Evolutionary conservation across 2,329 filamentous ascomycete species (phyloP), one percentile per base, ranked within the genome.

Genomic region (Ascochyta clinopodiicola): DNA sequence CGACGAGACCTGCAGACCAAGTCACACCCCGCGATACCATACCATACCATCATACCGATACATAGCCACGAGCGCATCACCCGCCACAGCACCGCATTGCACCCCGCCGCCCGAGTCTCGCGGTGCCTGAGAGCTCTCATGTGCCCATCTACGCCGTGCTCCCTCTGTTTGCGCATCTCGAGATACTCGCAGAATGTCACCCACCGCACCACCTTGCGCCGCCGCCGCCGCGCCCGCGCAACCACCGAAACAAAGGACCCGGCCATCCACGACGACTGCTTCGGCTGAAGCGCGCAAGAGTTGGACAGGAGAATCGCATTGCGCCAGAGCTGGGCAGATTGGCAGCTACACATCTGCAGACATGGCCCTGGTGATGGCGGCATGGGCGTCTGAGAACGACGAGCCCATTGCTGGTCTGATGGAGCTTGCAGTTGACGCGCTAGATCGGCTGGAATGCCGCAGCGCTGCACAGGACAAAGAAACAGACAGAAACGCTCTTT

Each of bases 91-190:
- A 27, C 40, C 32, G 35, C 52, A 25, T 13, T 31, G 22, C 22
- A 24, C 22, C 50, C 50, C 38, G 56, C 61, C 63, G 63, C 62
- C 53, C 59, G 37, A 48, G 40, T 54, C 57, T 48, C 62, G 68
- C 72, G 69, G 65, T 68, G 59, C 57, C 60, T 59, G 64, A 63
- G 58, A 61, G 66, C 68, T 64, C 72, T 70, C 67, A 75, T 75
- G 72, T 75, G 72, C 71, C 65, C 64, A 62, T 69, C 67, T 70
- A 63, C 66, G 66, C 68, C 66, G 48, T 64, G 62, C 65, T 71
- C 59, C 60, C 64, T 67, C 67, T 64, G 68, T 67, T 73, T 67
- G 71, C 72, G 71, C 70, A 64, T 68, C 66, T 67, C 66, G 38
- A 62, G 55, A 64, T 66, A 66, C 67, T 63, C 71, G 64, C 70